phyloP scores from a whole-genome alignment of 2,329 filamentous ascomycete genomes.

The Xylariaceae sp. region DNA sequence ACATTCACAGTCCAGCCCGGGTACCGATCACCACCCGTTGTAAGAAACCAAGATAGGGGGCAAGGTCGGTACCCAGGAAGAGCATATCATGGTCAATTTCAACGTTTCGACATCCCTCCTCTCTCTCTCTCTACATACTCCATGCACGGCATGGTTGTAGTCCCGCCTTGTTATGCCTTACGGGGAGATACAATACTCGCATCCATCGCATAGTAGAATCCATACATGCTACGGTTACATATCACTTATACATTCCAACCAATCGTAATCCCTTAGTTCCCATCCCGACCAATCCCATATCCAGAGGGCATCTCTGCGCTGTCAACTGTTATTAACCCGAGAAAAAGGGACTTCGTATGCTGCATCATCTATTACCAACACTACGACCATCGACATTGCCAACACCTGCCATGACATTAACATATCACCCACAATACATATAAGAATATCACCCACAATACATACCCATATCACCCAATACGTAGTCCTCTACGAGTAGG shows the following conservation, averaged over 20 bases:
- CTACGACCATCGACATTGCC: too few relatives aligned
- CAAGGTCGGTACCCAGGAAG: not conserved
- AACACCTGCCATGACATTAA: too few relatives aligned
- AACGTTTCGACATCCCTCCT: not conserved
- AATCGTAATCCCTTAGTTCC: not conserved
- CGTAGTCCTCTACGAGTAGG: too few relatives aligned
- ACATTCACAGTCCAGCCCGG: too few relatives aligned
- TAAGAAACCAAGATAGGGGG: not conserved
- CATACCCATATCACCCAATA: too few relatives aligned
- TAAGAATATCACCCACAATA: too few relatives aligned
- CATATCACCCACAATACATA: too few relatives aligned
- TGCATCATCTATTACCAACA: too few relatives aligned
- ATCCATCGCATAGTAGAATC: not conserved
- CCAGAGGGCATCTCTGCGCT: too few relatives aligned
- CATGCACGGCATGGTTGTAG: not conserved
- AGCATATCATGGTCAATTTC: too few relatives aligned
- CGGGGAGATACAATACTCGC: not conserved
- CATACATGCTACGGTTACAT: not conserved
- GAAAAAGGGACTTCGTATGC: too few relatives aligned
- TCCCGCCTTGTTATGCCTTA: not conserved
- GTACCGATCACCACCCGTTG: not conserved
- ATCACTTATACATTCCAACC: not conserved
- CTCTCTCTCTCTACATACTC: not conserved
- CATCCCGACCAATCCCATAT: not conserved
- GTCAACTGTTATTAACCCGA: too few relatives aligned